These are phyloP conservation scores for Venturia nashicola DNA, from an alignment of 2,329 filamentous ascomycete genomes.

Conservation along the genomic window DNA sequence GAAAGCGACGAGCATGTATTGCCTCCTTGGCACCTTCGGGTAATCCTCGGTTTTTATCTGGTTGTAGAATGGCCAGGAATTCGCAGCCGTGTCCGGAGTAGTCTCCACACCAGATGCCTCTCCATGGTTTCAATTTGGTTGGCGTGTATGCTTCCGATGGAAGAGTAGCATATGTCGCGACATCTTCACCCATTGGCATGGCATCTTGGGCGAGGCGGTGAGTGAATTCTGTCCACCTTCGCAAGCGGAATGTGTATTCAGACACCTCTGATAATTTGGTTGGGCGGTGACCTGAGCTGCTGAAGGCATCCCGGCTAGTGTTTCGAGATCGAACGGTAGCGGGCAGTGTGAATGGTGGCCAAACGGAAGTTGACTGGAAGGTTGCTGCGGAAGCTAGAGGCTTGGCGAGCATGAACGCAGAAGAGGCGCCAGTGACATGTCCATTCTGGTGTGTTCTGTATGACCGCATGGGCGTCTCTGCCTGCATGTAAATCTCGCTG, in stretches of 20 bases:
- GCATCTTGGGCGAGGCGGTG: slow-evolving; percentile 19
- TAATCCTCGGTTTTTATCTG: slow-evolving; percentile 32
- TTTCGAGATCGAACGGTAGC: slow-evolving; percentile 45
- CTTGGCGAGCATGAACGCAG: slow-evolving; percentile 55
- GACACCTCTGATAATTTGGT: slow-evolving; percentile 47
- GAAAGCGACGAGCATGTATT: slow-evolving; percentile 13
- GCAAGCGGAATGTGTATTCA: slow-evolving; percentile 58
- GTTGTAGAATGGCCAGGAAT: slow-evolving; percentile 72
- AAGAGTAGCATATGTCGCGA: slow-evolving; percentile 59
- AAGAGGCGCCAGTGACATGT: slow-evolving; percentile 38
- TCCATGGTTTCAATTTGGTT: slow-evolving; percentile 66
- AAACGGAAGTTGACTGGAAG: slow-evolving; percentile 37
- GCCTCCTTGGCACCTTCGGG: slow-evolving; percentile 6
- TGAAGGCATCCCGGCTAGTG: slow-evolving; percentile 31
- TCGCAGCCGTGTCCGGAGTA: slow-evolving; percentile 83
- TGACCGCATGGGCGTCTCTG: background rate
- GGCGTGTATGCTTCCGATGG: slow-evolving; percentile 67
- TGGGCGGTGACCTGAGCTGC: slow-evolving; percentile 36
- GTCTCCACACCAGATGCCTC: slow-evolving; percentile 87
- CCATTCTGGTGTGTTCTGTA: slow-evolving; percentile 12
- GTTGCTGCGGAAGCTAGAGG: slow-evolving; percentile 31
- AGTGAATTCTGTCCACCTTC: slow-evolving; percentile 57
- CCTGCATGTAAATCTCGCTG: slow-evolving; percentile 23
- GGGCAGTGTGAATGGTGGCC: slow-evolving; percentile 66
- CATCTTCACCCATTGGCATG: slow-evolving; percentile 37